Evolutionary conservation across 2,329 filamentous ascomycete species (phyloP).

Genomic region (Beauveria medogensis): DNA sequence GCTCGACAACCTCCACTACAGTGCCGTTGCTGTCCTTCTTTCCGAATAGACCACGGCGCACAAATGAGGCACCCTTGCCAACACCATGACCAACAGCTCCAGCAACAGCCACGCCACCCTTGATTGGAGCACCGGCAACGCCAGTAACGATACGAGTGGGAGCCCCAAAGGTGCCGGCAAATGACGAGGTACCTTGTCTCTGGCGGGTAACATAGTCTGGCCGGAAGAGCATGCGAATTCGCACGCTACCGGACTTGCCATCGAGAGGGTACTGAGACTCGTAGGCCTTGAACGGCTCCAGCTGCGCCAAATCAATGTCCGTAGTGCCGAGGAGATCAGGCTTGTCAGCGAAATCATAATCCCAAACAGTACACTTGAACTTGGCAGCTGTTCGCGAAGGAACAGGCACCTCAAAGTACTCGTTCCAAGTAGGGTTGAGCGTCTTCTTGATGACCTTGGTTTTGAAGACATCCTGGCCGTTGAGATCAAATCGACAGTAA

Average conservation of each 20-base stretch:
- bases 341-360: slow-evolving; percentile 96
- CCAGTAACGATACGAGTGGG: slow-evolving; percentile 82
- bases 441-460: slow-evolving; percentile 97
- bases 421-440: slow-evolving; percentile 88
- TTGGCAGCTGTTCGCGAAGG: slow-evolving; percentile 78
- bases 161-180: slow-evolving; percentile 79
- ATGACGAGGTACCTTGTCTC: slow-evolving; percentile 85
- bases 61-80: slow-evolving; percentile 81
- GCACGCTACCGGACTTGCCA: slow-evolving; percentile 79
- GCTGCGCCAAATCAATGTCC: slow-evolving; percentile 63
- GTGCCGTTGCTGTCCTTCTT: slow-evolving; percentile 51
- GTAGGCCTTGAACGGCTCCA: slow-evolving; percentile 78
- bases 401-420: slow-evolving; percentile 80
- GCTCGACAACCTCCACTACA: slow-evolving; percentile 31
- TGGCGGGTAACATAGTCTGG: slow-evolving; percentile 83
- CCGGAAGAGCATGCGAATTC: slow-evolving; percentile 82
- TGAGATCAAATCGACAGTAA: slow-evolving; percentile 89
- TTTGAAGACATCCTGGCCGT: slow-evolving; percentile 86
- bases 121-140: slow-evolving; percentile 82
- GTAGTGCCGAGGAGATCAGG: slow-evolving; percentile 81
- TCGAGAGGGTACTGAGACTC: slow-evolving; percentile 71
- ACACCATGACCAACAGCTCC: slow-evolving; percentile 68
- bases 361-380: slow-evolving; percentile 76
- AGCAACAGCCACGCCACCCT: slow-evolving; percentile 74
- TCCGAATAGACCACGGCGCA: slow-evolving; percentile 74